phyloP scores from a whole-genome alignment of 2,329 filamentous ascomycete genomes.

The Gaeumannomyces tritici region DNA sequence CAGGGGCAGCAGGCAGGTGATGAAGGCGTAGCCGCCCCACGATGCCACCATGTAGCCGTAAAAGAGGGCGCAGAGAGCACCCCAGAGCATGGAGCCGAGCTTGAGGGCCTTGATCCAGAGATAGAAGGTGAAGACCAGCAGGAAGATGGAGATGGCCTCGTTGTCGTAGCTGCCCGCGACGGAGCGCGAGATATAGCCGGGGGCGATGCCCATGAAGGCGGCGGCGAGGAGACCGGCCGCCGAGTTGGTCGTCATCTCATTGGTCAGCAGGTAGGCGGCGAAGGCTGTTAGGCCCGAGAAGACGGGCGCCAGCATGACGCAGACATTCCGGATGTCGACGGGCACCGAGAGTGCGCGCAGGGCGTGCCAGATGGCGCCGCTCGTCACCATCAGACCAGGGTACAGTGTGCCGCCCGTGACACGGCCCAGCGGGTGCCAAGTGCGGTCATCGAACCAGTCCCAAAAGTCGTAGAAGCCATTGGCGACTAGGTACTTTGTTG shows the following conservation, averaged over 20 bases:
- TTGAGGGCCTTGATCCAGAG: slow-evolving; percentile 99
- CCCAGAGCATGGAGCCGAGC: slow-evolving; percentile 93
- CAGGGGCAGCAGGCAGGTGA: slow-evolving; percentile 90
- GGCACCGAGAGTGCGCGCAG: slow-evolving; percentile 83
- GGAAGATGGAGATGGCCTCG: slow-evolving; percentile 97
- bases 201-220: slow-evolving; percentile 92
- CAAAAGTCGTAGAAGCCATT: slow-evolving; percentile 98
- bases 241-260: slow-evolving; percentile 92
- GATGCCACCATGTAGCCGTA: slow-evolving; percentile 99
- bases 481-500: slow-evolving; percentile 93
- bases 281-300: slow-evolving; percentile 92
- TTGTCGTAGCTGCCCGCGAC: slow-evolving; percentile 97
- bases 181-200: slow-evolving; percentile 95
- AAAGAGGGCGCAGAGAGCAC: slow-evolving; percentile 84
- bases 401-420: slow-evolving; percentile 99
- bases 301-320: slow-evolving; percentile 86
- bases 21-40: slow-evolving; percentile 99
- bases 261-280: slow-evolving; percentile 88
- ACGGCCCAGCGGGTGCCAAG: slow-evolving; percentile 97
- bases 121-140: slow-evolving; percentile 96
- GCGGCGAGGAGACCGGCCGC: slow-evolving; percentile 93
- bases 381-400: slow-evolving; percentile 97
- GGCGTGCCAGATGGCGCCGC: slow-evolving; percentile 89
- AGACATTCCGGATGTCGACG: slow-evolving; percentile 98
- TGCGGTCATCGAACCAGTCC: slow-evolving; percentile 99